Conservation (phyloP, 2,329 filamentous ascomycete genomes). For the Aspergillus pseudonomiae region DNA sequence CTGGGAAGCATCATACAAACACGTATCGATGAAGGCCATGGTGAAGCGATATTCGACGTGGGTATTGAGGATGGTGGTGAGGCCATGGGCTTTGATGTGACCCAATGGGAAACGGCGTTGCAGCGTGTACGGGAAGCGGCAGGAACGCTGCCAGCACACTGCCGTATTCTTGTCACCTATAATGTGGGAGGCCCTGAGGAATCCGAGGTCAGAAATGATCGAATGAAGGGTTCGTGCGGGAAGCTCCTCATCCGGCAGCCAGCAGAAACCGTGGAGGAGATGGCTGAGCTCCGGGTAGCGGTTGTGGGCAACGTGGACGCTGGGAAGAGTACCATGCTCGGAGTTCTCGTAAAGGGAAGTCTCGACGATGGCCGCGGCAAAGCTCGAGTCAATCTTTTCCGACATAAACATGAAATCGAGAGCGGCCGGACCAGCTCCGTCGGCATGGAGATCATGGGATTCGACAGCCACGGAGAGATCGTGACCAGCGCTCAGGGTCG, state of each 20-base stretch:
- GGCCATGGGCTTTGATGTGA: conserved; percentile 72
- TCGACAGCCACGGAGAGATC: conserved; percentile 82
- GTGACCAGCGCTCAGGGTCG: conserved; percentile 81
- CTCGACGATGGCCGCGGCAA: conserved; percentile 93
- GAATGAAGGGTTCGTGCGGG: conserved; percentile 76
- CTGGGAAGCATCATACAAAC: conserved; percentile 68
- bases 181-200: conserved; percentile 82
- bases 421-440: conserved; percentile 94
- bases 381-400: conserved; percentile 91
- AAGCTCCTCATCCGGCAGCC: conserved; percentile 81
- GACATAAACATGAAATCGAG: conserved; percentile 97
- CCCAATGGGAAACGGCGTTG: conserved; percentile 76
- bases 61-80: conserved; percentile 90
- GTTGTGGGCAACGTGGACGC: conserved; percentile 98
- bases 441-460: conserved; percentile 98
- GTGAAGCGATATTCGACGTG: conserved; percentile 88
- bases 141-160: conserved; percentile 69
- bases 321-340: conserved; percentile 93
- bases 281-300: conserved; percentile 93
- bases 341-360: conserved; percentile 91
- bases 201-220: conserved; percentile 64
- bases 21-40: conserved; percentile 79
- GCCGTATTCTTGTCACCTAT: conserved; percentile 81
- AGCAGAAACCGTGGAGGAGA: conserved; percentile 75
- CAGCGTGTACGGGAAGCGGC: conserved; percentile 68